These are phyloP conservation scores for Pichia sp. DNA, from an alignment of 1,139 yeast species.

Conservation along the genomic window DNA sequence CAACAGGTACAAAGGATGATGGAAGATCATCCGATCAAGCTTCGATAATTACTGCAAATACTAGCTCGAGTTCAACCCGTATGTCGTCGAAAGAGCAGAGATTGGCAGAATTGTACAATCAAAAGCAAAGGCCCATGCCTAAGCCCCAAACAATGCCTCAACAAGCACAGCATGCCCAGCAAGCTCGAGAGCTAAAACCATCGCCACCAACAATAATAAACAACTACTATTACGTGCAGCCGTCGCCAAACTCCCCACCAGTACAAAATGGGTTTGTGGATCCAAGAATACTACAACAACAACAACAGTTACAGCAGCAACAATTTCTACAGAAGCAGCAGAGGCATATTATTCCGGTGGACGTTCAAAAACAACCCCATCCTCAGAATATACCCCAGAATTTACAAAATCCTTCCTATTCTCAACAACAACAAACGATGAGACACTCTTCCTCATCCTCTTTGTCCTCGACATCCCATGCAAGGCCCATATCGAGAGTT, in stretches of 20 bases:
- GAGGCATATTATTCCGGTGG: background rate
- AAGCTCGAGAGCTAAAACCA: background rate
- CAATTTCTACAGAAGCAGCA: background rate
- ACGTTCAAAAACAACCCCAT: background rate
- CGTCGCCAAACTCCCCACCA: background rate
- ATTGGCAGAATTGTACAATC: background rate
- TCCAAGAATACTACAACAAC: background rate
- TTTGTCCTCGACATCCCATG: no score
- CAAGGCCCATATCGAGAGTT: no score
- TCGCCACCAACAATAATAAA: conserved; percentile 23
- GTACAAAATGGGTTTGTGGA: background rate
- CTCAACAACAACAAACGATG: no score
- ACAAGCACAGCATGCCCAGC: background rate
- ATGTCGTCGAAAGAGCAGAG: conserved; percentile 2
- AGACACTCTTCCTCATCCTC: no score
- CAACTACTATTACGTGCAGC: conserved; percentile 22
- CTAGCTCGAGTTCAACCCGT: background rate
- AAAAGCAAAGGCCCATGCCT: background rate
- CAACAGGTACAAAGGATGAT: conserved; percentile 17
- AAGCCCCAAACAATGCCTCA: background rate
- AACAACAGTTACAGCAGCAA: no score
- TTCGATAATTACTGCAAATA: no score
- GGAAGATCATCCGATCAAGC: background rate
- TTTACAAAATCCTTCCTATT: no score
- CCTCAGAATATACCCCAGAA: background rate